Base-by-base conservation (phyloP, 2,329 filamentous ascomycete genomes). In the Paecilomyces sp. region DNA sequence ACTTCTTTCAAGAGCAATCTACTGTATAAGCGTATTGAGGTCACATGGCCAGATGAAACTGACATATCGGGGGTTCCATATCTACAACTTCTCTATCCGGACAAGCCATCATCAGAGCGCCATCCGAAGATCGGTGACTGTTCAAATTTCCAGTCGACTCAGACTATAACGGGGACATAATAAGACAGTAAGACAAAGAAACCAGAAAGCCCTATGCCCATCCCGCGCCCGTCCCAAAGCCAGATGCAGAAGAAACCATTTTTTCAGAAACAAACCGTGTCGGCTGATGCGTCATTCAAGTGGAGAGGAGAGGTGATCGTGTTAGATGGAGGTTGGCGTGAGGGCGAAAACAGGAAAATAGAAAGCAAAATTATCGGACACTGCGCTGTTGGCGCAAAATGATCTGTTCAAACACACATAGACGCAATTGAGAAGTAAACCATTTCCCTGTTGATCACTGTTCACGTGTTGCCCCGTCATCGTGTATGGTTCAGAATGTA, bases 371-470 rank as follows among this genome's bases (percentile, higher is more conserved):
- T 47, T 18, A 47, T 47, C n/a, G 41, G 7, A 47, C 41, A 47
- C 8, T 47, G 41, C 41, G 41, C 41, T 6, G 15, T 22, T 47
- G 41, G 36, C 41, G 41, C 41, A 47, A 47, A n/a, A 25, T 57
- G 41, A 57, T 22, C 13, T 25, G 24, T 30, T 47, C 54, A 36
- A 54, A 52, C 18, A 52, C 30, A 34, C 56, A 13, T 25, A 25
- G 31, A 56, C 31, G 54, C n/a, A 47, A 56, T 53, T 36, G 22
- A 56, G 54, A 54, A 58, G 30, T n/a, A 50, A 47, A 34, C 54
- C 34, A 8, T 53, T n/a, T 30, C 24, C 51, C 24, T 53, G 51
- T 25, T n/a, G 51, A 53, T 53, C 24, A 12, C 51, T 24, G 51
- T 12, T 53, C 51, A 53, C 13, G 51, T 53, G 28, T 28, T 53